Evolutionary conservation across 164 flowering plant genomes (phyloP), one percentile per base, ranked within the genome.

Genomic region (Magnolia kwangsiensis): DNA sequence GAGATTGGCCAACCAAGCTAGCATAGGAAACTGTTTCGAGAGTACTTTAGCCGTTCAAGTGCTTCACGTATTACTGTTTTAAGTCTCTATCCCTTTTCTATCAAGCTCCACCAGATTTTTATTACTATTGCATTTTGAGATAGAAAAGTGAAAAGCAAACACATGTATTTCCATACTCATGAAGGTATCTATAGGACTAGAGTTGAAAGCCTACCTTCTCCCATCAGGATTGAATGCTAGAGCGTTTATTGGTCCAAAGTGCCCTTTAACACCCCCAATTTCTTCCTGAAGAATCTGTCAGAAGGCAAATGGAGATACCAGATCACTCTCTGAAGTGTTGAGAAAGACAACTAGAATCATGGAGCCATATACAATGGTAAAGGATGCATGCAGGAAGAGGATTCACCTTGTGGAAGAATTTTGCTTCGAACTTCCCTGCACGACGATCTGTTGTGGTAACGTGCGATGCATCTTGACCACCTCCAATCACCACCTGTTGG

Each of bases 401-500:
- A 23, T 19, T 75, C 77, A 91, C 98, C 94, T 92, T 90, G 87
- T 95, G 93, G 83, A 78, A 93, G 77, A 93, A 92, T 83, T 92
- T 95, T 37, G 99, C 98, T 66, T 93, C 98, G 81, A 96, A 96
- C 76, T 96, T 96, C 72, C 98, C 99, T 71, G 98, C 95, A 84
- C 98, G 97, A 77, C 89, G 98, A 84, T 91, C 98, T 71, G 98
- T 94, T 16, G 89, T 94, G 8, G 98, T 96, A 76, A 96, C 98
- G 73, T 84, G 69, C 29, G 91, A 89, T 80, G 98, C 97, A 81
- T 92, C 96, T 79, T 96, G 99, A 81, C 99, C 99, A 85, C 99
- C 99, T 74, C 97, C 99, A 80, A 94, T 88, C 70, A 94, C 98
- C 80, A 94, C 96, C 98, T 96, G n/a, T n/a, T n/a, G n/a, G n/a